Evolutionary conservation across 2,329 filamentous ascomycete species (phyloP).

Genomic region (Neonectria faginata): DNA sequence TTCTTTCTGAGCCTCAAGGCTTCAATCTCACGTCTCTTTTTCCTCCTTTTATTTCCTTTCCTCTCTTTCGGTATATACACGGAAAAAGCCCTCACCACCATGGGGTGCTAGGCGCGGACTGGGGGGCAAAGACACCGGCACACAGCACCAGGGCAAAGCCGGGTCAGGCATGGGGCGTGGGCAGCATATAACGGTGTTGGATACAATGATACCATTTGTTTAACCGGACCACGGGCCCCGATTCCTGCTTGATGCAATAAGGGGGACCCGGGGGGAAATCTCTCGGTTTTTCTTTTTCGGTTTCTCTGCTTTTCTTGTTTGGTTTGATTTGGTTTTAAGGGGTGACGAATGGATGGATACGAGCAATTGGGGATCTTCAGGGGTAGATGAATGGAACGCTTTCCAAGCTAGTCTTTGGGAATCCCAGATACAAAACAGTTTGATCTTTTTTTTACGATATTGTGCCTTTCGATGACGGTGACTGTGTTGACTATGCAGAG

Average conservation of each 20-base stretch:
- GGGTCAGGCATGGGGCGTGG: conserved; percentile 33
- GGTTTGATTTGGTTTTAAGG: conserved; percentile 26
- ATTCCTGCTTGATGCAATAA: conserved; percentile 17
- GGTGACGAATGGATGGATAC: conserved; percentile 25
- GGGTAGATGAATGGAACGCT: conserved; percentile 11
- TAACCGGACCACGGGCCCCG: conserved; percentile 10
- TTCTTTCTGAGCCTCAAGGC: conserved; percentile 15
- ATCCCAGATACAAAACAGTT: conserved; percentile 32
- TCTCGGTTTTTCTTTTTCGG: conserved; percentile 6
- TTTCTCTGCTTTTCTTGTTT: conserved; percentile 29
- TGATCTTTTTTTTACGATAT: conserved; percentile 3
- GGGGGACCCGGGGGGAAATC: conserved; percentile 3
- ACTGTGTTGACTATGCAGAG: not conserved
- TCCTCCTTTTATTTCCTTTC: conserved; percentile 27
- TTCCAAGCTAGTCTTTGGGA: conserved; percentile 21
- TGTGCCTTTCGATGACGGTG: conserved; percentile 9
- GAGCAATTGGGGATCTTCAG: conserved; percentile 21
- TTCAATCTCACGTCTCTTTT: conserved; percentile 28
- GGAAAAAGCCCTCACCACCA: conserved; percentile 16
- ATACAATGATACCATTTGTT: conserved; percentile 46
- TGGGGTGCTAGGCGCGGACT: conserved; percentile 12
- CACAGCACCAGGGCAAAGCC: conserved; percentile 4
- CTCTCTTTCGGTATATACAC: conserved; percentile 37
- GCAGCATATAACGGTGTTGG: conserved; percentile 46
- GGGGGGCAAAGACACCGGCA: conserved; percentile 7